Evolutionary conservation across 768 basidiomycete genomes (phyloP).

Genomic region (Paxillus rubicundulus): DNA sequence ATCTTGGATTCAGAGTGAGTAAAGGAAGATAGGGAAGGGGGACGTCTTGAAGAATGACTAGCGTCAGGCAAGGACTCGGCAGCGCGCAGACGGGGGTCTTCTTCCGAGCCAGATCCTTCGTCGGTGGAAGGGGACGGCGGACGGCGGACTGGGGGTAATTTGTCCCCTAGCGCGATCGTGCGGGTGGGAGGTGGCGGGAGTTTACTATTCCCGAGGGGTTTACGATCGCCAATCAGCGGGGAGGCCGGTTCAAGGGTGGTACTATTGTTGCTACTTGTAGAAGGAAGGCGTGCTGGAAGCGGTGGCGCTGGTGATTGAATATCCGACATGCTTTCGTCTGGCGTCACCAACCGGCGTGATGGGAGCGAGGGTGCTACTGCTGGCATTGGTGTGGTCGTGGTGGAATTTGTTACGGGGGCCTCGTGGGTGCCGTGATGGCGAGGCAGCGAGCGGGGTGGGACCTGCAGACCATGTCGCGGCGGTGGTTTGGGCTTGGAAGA

Average conservation of each 20-base stretch:
- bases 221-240: constrained; percentile 21
- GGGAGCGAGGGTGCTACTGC: constrained; percentile 41
- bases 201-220: constrained; percentile 28
- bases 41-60: constrained; percentile 61
- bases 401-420: background rate
- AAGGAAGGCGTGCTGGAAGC: constrained; percentile 37
- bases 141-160: constrained; percentile 61
- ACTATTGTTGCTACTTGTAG: background rate
- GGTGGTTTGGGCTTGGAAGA: constrained; percentile 21
- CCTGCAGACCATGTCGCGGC: constrained; percentile 16
- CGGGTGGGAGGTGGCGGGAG: constrained; percentile 77
- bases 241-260: constrained; percentile 20
- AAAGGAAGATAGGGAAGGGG: constrained; percentile 34
- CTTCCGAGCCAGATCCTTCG: constrained; percentile 62
- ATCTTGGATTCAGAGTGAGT: constrained; percentile 48
- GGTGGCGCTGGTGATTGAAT: constrained; percentile 18
- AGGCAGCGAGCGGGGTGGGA: constrained; percentile 22
- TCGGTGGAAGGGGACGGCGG: constrained; percentile 41
- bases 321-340: constrained; percentile 10
- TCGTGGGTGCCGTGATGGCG: constrained; percentile 9
- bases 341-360: constrained; percentile 23
- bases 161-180: constrained; percentile 65
- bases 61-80: constrained; percentile 64
- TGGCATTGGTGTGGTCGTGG: constrained; percentile 13
- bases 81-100: constrained; percentile 45